Evolutionary conservation across 306 rosid genomes (phyloP), one percentile per base, ranked within the genome.

Genomic region (Citrullus mucosospermus): DNA sequence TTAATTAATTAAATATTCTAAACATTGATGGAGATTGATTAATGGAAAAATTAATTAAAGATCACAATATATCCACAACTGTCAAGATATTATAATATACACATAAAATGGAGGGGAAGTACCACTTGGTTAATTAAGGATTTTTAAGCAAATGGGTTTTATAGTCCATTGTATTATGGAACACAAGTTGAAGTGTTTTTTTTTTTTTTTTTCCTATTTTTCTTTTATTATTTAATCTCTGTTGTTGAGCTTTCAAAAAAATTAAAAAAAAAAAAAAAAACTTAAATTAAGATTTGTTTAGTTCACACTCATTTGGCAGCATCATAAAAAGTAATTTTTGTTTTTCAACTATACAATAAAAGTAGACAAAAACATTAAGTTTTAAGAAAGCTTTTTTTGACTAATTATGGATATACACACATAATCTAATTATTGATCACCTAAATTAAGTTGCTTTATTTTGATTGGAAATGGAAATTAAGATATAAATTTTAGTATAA

Each of bases 271-370:
- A 48, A 46, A 39, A 18, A 83, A 80, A 79, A 13, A 53, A 65
- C 81, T 65, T 59, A 70, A 75, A 46, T 11, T 50, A 43, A 15
- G 41, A 81, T 78, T 68, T 59, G 34, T 78, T 84, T 72, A 44
- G 79, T 73, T 61, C 5, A 50, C 62, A 78, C 74, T 80, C 81
- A 81, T 84, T 88, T 88, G 91, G 87, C 88, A 81, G 79, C 89
- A 75, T 91, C 75, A 62, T 78, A 70, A 65, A 63, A 75, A 79
- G 81, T 88, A 87, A 91, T 89, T 88, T 88, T 57, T 65, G 32
- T 74, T 76, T 25, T 67, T 66, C 76, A 75, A 71, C 80, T 80
- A 39, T 9, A 67, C 9, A 67, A 17, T 34, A 68, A 44, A 82
- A 82, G 79, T 85, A 71, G 41, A 78, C 61, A 56, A 76, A 71